These are phyloP conservation scores for Neofusicoccum kwambonambiense DNA, from an alignment of 2,329 filamentous ascomycete genomes.

Conservation along the genomic window DNA sequence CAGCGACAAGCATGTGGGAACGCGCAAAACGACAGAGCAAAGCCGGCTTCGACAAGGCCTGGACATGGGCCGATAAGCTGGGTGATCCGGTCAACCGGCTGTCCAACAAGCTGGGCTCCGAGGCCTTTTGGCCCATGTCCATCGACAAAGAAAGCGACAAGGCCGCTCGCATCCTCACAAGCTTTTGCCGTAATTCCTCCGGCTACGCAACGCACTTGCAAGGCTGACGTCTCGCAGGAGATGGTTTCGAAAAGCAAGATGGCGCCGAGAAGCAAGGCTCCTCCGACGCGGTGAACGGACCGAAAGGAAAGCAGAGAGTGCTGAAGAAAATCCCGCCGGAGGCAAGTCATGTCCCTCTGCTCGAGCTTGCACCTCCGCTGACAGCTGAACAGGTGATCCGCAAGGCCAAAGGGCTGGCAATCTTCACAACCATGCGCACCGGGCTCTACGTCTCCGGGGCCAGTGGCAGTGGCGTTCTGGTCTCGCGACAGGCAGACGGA, in stretches of 20 bases:
- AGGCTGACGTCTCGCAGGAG: slow-evolving; percentile 45
- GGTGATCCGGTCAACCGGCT: slow-evolving; percentile 76
- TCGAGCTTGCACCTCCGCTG: neutral
- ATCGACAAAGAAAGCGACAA: slow-evolving; percentile 90
- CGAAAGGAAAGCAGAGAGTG: slow-evolving; percentile 61
- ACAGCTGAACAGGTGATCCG: slow-evolving; percentile 63
- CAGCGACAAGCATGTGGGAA: slow-evolving; percentile 46
- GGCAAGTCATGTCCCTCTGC: slow-evolving; percentile 21
- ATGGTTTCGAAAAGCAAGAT: slow-evolving; percentile 67
- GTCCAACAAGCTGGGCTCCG: slow-evolving; percentile 58
- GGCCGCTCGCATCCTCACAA: slow-evolving; percentile 82
- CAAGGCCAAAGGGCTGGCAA: slow-evolving; percentile 84
- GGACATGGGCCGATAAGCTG: slow-evolving; percentile 64
- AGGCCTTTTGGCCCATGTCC: slow-evolving; percentile 82
- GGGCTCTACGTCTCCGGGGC: slow-evolving; percentile 90
- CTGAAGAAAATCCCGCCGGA: slow-evolving; percentile 80
- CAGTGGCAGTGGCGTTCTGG: slow-evolving; percentile 82
- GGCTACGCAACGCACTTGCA: neutral
- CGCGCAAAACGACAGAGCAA: slow-evolving; percentile 57
- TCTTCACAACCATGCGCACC: slow-evolving; percentile 94
- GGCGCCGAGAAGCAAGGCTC: slow-evolving; percentile 29
- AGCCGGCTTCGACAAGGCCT: slow-evolving; percentile 72
- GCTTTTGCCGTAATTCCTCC: slow-evolving; percentile 73
- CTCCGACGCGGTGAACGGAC: slow-evolving; percentile 39
- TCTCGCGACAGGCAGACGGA: slow-evolving; percentile 80